Percentiles rank a stretch among this genome's conserved stretches.
These are phyloP conservation scores for Corynespora cassiicola DNA, from an alignment of 2,329 filamentous ascomycete genomes.

Conservation along the genomic window DNA sequence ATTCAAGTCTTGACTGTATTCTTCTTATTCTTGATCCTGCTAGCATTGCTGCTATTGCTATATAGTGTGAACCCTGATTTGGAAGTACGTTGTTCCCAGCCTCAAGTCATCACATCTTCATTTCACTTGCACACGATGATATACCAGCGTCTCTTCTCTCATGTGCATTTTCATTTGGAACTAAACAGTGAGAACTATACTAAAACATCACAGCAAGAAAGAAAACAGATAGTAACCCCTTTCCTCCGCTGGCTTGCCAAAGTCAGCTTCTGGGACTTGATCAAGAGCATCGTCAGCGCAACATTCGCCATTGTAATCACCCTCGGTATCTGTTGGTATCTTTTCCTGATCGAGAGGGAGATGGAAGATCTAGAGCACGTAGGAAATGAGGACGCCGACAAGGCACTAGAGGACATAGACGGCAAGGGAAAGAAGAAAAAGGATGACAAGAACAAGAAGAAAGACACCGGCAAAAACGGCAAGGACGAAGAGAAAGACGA, in stretches of 20 bases:
- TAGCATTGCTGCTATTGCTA: conserved; percentile 48
- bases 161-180: neutral
- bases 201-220: conserved; percentile 42
- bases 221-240: conserved; percentile 52
- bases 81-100: conserved; percentile 30
- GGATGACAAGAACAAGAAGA: conserved; percentile 13
- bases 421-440: conserved; percentile 10
- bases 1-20: conserved; percentile 56
- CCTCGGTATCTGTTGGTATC: conserved; percentile 17
- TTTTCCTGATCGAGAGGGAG: conserved; percentile 29
- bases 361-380: conserved; percentile 34
- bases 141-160: neutral
- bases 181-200: too few relatives aligned
- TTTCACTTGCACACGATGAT: too few relatives aligned
- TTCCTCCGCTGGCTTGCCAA: conserved; percentile 41
- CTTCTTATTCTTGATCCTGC: conserved; percentile 49
- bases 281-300: conserved; percentile 16
- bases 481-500: conserved; percentile 1
- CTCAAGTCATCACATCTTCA: too few relatives aligned
- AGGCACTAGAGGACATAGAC: conserved; percentile 32
- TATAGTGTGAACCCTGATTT: conserved; percentile 58
- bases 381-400: conserved; percentile 36
- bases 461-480: conserved; percentile 10
- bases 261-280: conserved; percentile 23
- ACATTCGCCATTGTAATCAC: conserved; percentile 6